phyloP scores from a whole-genome alignment of 495 filamentous ascomycete genomes.

The Trichoderma asperelloides region DNA sequence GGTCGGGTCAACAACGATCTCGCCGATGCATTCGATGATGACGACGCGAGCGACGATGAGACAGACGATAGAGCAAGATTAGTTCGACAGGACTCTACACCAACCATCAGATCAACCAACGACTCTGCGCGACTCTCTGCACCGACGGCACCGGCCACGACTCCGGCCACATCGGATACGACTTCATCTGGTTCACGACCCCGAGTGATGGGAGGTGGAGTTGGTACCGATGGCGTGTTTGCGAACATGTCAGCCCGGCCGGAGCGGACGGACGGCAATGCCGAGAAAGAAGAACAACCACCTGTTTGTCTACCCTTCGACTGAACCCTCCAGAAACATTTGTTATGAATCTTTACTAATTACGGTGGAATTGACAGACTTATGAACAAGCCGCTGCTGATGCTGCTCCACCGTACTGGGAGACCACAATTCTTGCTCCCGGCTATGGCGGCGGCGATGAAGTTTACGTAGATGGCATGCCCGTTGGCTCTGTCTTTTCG shows the following conservation, averaged over 20 bases:
- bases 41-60: slow-evolving; percentile 62
- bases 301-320: slow-evolving; percentile 54
- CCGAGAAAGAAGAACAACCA: slow-evolving; percentile 71
- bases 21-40: slow-evolving; percentile 84
- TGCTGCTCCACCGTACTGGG: slow-evolving; percentile 96
- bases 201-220: slow-evolving; percentile 52
- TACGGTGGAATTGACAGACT: slow-evolving; percentile 44
- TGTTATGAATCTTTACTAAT: slow-evolving; percentile 20
- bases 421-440: slow-evolving; percentile 92
- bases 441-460: slow-evolving; percentile 75
- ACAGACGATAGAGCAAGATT: slow-evolving; percentile 77
- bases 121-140: background rate
- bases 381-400: slow-evolving; percentile 98
- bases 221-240: slow-evolving; percentile 85
- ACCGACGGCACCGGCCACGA: background rate
- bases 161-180: background rate
- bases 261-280: slow-evolving; percentile 61
- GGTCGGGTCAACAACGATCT: slow-evolving; percentile 57
- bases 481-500: slow-evolving; percentile 89
- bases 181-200: slow-evolving; percentile 13
- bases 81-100: slow-evolving; percentile 59
- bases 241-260: slow-evolving; percentile 92
- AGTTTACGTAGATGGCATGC: slow-evolving; percentile 92
- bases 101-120: slow-evolving; percentile 16
- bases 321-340: background rate